These are phyloP conservation scores for Colletotrichum zoysiae DNA, from an alignment of 2,329 filamentous ascomycete genomes.

Conservation along the genomic window DNA sequence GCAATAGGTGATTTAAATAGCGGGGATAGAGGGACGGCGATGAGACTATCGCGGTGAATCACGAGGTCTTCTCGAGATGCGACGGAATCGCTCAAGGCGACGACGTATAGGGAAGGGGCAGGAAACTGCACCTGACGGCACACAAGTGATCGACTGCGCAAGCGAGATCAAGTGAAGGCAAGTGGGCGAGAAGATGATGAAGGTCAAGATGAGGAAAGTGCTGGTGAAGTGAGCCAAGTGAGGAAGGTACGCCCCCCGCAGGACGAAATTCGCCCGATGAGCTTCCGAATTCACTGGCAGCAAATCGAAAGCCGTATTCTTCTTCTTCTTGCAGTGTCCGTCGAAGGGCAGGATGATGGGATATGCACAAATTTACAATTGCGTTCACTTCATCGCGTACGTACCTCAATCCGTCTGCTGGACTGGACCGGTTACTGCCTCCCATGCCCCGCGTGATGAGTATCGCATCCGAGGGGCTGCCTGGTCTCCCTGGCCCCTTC, in stretches of 20 bases:
- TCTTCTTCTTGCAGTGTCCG: background rate
- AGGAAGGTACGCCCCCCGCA: background rate
- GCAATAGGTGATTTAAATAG: slow-evolving; percentile 8
- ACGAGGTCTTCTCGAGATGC: background rate
- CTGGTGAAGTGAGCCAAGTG: background rate
- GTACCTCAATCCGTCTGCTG: slow-evolving; percentile 41
- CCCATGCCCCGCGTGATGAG: slow-evolving; percentile 43
- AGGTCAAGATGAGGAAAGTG: background rate
- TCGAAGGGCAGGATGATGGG: background rate
- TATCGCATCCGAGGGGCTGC: slow-evolving; percentile 46
- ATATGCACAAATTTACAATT: background rate
- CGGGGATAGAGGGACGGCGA: background rate
- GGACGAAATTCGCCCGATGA: background rate
- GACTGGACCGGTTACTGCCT: slow-evolving; percentile 41
- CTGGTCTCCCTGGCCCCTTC: slow-evolving; percentile 38
- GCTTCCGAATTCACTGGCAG: background rate
- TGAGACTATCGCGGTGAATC: slow-evolving; percentile 3
- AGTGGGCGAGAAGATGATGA: no score
- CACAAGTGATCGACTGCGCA: background rate
- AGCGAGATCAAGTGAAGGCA: background rate
- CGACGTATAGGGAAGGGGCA: slow-evolving; percentile 12
- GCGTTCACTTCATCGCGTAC: slow-evolving; percentile 11
- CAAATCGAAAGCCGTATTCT: background rate
- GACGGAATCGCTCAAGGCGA: background rate
- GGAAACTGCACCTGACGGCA: background rate